These are phyloP conservation scores for Aegilops speltoides DNA, from an alignment of 176 grass and related monocot genomes.

Conservation along the genomic window DNA sequence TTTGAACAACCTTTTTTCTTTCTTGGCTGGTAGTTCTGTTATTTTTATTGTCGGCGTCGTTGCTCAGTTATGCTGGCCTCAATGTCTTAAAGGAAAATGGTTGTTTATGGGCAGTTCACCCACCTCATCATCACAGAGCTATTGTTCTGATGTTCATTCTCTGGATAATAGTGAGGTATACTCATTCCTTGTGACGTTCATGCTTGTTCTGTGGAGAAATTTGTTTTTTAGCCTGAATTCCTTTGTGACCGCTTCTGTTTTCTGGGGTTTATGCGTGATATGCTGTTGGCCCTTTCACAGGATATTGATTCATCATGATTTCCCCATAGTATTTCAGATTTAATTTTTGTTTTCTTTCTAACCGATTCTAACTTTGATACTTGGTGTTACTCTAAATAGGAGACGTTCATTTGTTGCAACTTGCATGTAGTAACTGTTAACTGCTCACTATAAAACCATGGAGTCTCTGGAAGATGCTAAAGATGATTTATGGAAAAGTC, in stretches of 20 bases:
- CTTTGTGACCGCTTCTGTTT: background rate
- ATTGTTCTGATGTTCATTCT: slow-evolving; percentile 40
- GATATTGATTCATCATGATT: background rate
- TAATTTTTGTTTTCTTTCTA: background rate
- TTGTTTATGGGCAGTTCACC: slow-evolving; percentile 35
- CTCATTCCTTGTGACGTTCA: slow-evolving; percentile 8
- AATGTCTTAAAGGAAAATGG: slow-evolving; percentile 39
- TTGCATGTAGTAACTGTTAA: background rate
- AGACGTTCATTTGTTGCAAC: background rate
- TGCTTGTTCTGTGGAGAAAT: background rate
- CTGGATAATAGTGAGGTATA: slow-evolving; percentile 63
- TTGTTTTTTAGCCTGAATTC: background rate
- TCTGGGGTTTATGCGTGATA: background rate
- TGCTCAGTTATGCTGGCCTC: slow-evolving; percentile 56
- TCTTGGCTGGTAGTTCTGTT: slow-evolving; percentile 59
- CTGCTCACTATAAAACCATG: background rate
- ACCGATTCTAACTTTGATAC: background rate
- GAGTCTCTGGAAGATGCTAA: background rate
- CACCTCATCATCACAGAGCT: slow-evolving; percentile 42
- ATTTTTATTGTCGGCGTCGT: slow-evolving; percentile 53
- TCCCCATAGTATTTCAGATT: background rate
- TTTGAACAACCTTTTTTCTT: slow-evolving; percentile 49
- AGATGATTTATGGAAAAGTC: background rate
- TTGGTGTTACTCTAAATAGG: background rate
- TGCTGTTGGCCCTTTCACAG: background rate